Base-by-base conservation (phyloP, 805 yeast genomes). In the Metschnikowia dekortorum region DNA sequence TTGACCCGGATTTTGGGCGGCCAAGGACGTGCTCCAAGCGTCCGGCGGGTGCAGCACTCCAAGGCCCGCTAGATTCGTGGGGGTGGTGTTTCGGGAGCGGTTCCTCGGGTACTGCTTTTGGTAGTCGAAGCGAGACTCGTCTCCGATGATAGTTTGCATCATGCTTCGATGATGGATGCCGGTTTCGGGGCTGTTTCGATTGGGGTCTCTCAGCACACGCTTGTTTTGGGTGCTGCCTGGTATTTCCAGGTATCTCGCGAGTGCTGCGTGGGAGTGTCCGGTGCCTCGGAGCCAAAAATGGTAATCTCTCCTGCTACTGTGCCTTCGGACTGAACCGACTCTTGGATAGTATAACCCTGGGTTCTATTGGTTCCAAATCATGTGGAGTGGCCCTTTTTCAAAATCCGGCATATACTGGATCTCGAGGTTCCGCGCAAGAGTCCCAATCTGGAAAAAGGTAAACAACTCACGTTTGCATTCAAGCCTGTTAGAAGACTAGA, bases 11-110 rank as follows among this genome's bases (percentile, higher is more conserved):
- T 10, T 29, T 9, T 22, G 18, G 11, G 22, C 18, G 18, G 18
- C 18, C 18, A 2, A 2, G 18, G 18, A 16, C 3, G 18, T 13
- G 18, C 18, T 16, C 16, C 22, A 13, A 14, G 40, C 16, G 13
- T 38, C 22, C 13, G 31, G 40, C 6, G 31, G 30, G 9, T 13
- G 31, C 14, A 38, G 30, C 9, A 14, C 8, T 26, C 13, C 10
- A 6, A 14, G 8, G 7, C 14, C 16, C 8, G 34, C n/a, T 10
- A 13, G 13, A 4, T 39, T 30, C 32, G 67, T 58, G 1, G 73
- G 73, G 7, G 73, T 62, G 2, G 67, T 47, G 44, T 69, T 64
- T 53, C 73, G 52, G 4, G 73, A 67, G 35, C 73, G 53, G 29
- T 54, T 56, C 43, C 65, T 35, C 1, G 70, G 66, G 5, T 57